phyloP scores from a whole-genome alignment of 306 rosid species.

The Quercus aquifolioides region DNA sequence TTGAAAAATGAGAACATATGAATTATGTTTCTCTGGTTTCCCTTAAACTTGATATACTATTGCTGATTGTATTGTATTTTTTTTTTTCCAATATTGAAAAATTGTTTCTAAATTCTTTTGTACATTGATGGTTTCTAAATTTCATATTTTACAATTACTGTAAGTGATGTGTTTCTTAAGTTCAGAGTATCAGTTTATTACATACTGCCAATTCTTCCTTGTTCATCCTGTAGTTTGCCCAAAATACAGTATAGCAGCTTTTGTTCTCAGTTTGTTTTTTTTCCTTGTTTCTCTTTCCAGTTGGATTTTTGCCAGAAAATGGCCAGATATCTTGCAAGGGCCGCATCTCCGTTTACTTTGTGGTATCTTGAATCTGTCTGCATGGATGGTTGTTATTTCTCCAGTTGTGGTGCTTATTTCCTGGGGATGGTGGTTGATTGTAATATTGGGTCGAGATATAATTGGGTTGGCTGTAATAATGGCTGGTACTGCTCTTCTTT shows the following conservation, averaged over 20 bases:
- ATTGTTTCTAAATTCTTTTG: too few species aligned
- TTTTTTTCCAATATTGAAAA: too few species aligned
- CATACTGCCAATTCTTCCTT: neutral
- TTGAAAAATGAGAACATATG: too few species aligned
- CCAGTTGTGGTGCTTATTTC: constrained; percentile 76
- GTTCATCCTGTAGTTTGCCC: neutral
- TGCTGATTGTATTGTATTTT: too few species aligned
- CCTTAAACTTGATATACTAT: too few species aligned
- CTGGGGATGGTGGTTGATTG: constrained; percentile 96
- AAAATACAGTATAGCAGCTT: neutral
- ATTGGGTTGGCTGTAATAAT: constrained; percentile 96
- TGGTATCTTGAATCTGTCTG: constrained; percentile 78
- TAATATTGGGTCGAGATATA: constrained; percentile 88
- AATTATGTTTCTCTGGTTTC: too few species aligned
- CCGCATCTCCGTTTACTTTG: constrained; percentile 85
- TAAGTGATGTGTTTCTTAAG: neutral
- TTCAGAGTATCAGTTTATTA: neutral
- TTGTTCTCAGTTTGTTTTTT: neutral
- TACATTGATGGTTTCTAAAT: neutral
- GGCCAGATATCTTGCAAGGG: constrained; percentile 95
- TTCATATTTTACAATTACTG: neutral
- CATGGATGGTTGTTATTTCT: constrained; percentile 87
- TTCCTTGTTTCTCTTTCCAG: constrained; percentile 43
- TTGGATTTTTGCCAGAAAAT: constrained; percentile 98
- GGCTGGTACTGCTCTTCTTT: constrained; percentile 97